Evolutionary conservation across 2,329 filamentous ascomycete genomes (phyloP).

Genomic region (Phoma sp.): DNA sequence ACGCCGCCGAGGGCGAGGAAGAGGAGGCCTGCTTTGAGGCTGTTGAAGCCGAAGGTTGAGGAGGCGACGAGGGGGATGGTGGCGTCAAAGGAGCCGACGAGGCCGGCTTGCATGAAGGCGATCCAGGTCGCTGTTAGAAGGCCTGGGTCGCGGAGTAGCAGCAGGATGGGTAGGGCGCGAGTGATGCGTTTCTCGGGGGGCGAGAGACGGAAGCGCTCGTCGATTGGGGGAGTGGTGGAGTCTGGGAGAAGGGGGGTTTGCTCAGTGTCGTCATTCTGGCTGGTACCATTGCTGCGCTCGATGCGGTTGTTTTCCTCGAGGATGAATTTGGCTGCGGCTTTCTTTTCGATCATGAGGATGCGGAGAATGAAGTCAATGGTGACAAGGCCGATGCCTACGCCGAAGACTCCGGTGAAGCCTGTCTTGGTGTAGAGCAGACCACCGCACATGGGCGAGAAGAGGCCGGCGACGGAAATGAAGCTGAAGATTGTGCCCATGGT

Average conservation of each 20-base stretch:
- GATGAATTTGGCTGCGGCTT: conserved; percentile 54
- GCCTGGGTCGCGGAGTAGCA: conserved; percentile 45
- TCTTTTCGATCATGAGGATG: conserved; percentile 63
- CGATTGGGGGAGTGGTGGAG: conserved; percentile 44
- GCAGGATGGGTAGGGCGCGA: conserved; percentile 58
- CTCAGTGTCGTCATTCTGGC: conserved; percentile 30
- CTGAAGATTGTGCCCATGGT: conserved; percentile 68
- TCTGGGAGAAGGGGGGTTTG: conserved; percentile 33
- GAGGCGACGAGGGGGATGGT: conserved; percentile 56
- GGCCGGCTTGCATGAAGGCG: conserved; percentile 44
- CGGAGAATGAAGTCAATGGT: conserved; percentile 67
- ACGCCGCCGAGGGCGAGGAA: conserved; percentile 56
- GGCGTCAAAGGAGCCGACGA: conserved; percentile 56
- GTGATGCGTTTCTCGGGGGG: conserved; percentile 51
- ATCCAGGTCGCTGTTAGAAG: conserved; percentile 46
- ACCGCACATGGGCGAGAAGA: conserved; percentile 66
- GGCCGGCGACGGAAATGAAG: conserved; percentile 64
- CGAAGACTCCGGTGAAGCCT: conserved; percentile 67
- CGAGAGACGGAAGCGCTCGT: conserved; percentile 46
- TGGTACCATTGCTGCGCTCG: conserved; percentile 3
- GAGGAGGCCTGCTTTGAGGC: conserved; percentile 53
- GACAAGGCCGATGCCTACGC: conserved; percentile 62
- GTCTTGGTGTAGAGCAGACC: conserved; percentile 67
- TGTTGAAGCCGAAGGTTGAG: conserved; percentile 55
- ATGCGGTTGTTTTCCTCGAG: conserved; percentile 5